A percentile compares a stretch with the other conserved stretches of the same genome.
Evolutionary conservation across 139 green algal genomes (phyloP).

Genomic region (Picochlorum sp.): DNA sequence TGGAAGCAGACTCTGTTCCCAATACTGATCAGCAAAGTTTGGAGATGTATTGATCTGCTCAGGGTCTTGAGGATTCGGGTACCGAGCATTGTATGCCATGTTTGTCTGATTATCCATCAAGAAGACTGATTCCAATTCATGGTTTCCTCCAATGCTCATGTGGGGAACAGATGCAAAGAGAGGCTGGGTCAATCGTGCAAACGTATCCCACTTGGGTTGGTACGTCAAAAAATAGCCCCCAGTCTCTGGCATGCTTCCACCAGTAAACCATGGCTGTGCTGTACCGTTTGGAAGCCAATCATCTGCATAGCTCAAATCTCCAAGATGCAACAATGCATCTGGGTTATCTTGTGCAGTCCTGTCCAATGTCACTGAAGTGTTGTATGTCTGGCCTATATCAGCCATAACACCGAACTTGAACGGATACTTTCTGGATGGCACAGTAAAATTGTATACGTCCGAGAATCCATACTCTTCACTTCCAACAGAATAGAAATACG

Average conservation of each 20-base stretch:
- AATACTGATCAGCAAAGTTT: background rate
- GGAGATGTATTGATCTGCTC: background rate
- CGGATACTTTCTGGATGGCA: background rate
- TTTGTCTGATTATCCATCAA: background rate
- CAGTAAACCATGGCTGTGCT: background rate
- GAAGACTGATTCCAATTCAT: background rate
- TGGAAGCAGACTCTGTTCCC: background rate
- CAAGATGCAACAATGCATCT: background rate
- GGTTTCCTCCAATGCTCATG: conserved; percentile 6
- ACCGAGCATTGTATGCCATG: background rate
- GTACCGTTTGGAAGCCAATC: background rate
- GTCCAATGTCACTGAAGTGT: background rate
- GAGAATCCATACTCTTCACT: background rate
- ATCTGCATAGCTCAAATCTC: background rate
- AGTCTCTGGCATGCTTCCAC: background rate
- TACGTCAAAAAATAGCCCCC: background rate
- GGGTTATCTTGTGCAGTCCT: background rate
- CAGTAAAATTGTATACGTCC: background rate
- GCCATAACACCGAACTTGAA: background rate
- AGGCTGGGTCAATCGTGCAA: background rate
- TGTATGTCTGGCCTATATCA: background rate
- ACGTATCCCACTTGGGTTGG: conserved; percentile 4
- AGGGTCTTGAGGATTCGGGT: background rate
- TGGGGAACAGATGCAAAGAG: background rate
- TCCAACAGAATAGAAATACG: background rate